Base-by-base conservation (phyloP, 164 flowering plant genomes). In the Macadamia tetraphylla region DNA sequence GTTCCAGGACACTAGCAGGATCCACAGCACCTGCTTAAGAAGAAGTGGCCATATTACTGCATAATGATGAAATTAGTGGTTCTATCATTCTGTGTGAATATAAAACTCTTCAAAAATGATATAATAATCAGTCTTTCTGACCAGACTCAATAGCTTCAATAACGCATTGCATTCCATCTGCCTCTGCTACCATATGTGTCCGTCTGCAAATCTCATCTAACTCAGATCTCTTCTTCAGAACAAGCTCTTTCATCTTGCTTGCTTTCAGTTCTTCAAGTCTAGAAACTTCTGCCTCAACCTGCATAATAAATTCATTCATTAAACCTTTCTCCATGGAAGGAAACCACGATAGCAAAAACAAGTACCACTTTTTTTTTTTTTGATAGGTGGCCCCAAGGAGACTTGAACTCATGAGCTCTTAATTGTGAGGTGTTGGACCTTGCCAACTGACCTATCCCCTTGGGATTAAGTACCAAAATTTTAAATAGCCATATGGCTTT, bases 171-270 rank as follows among this genome's bases (percentile, higher is more conserved):
- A 85, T 67, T 51, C 65, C 66, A 43, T 84, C 88, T 48, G 73
- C 64, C 66, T 88, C 92, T 62, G 75, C 78, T 29, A 87, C 79
- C 90, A 94, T 66, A 70, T 88, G 99, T 12, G 89, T 78, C 65
- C 76, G 82, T 67, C 88, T 77, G 73, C 92, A 92, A 12, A 92
- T 84, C 53, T 92, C 97, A 70, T 89, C 94, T 60, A 92, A 84
- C 74, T 92, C 97, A n/a, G 86, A 77, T 71, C 84, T 87, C 80
- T 89, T 94, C 77, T 86, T 90, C 68, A 89, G 64, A 18, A 92
- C 89, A 74, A 94, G 91, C 68, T 94, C 99, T 81, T 94, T 92
- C 94, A 94, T 87, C 76, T 89, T 94, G 82, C 96, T 94, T 62
- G 91, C 70, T 78, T 94, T 92, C 76, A 90, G 65, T 66, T 84